Evolutionary conservation across 2,329 filamentous ascomycete genomes (phyloP), one percentile per base, ranked within the genome.

Genomic region (Waltergamsia citrina): DNA sequence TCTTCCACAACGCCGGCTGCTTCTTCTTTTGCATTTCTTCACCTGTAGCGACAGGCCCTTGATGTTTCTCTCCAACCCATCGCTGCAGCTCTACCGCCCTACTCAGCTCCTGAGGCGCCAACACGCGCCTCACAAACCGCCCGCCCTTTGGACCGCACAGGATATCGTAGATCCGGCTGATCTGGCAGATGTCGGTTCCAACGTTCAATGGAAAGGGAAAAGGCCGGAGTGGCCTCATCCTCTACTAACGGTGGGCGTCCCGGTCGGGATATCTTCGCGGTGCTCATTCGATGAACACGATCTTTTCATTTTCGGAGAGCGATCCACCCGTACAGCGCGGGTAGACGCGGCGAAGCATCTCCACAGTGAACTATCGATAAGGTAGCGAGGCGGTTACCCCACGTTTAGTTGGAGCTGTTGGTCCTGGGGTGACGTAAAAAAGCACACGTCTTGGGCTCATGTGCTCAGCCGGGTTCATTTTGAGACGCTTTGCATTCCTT

Each of bases 171-270:
- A 94, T 75, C 36, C 86, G 77, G 1, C 67, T 57, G 37, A 86
- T 70, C 37, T 69, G 68, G 54, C 84, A 86, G 37, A 94, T 81
- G 52, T 94, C 87, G 31, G 75, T 90, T 38, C 87, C 87, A 34
- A 94, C 62, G 32, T 69, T 68, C 11, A 90, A 50, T 1, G 76
- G 64, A n/a, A 76, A 64, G 2, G 80, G 78, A 45, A 88, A 85
- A 4, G 52, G 52, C 14, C 49, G 48, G 29, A 60, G 35, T 17
- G 50, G 49, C 41, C 47, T 55, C 54, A 57, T 56, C 26, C 35
- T 14, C n/a, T 35, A 14, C 15, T 32, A 14, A 19, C 2, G 14
- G 20, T n/a, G n/a, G n/a, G n/a, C n/a, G n/a, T n/a, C n/a, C n/a
- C n/a, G 23, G n/a, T 25, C n/a, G 23, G 23, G n/a, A 25, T 25